Evolutionary conservation across 2,329 filamentous ascomycete species (phyloP).

Genomic region (Monosporascus cannonballus): DNA sequence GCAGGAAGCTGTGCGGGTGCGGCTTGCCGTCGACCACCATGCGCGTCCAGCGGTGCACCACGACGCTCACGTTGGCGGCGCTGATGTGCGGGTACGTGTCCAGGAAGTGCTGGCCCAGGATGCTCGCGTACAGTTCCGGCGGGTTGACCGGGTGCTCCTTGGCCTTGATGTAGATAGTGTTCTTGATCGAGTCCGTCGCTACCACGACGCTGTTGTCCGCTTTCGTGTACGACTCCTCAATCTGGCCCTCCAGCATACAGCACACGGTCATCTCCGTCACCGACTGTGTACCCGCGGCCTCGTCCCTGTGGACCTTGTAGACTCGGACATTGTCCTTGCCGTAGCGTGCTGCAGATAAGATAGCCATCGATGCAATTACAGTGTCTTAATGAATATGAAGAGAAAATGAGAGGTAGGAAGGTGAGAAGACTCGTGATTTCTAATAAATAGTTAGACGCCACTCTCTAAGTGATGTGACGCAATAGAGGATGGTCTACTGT

Average conservation of each 20-base stretch:
- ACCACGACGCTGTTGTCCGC: conserved; percentile 95
- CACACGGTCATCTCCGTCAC: conserved; percentile 94
- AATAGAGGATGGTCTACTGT: too few relatives aligned
- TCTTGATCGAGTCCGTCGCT: conserved; percentile 97
- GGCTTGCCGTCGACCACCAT: conserved; percentile 81
- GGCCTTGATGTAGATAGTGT: conserved; percentile 91
- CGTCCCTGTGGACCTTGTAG: conserved; percentile 85
- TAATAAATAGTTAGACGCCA: not conserved
- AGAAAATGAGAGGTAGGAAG: not conserved
- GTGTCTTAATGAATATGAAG: not conserved
- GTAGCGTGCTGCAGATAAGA: conserved; percentile 62
- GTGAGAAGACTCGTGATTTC: not conserved
- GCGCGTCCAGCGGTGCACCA: conserved; percentile 86
- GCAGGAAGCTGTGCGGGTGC: conserved; percentile 91
- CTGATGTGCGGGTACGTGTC: conserved; percentile 84
- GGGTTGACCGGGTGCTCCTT: conserved; percentile 90
- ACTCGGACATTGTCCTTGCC: conserved; percentile 98
- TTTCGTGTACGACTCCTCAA: conserved; percentile 81
- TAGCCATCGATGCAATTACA: conserved; percentile 38
- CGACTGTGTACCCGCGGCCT: conserved; percentile 69
- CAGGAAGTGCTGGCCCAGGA: conserved; percentile 83
- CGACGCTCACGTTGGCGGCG: conserved; percentile 72
- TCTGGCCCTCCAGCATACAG: conserved; percentile 87
- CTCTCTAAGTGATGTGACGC: not conserved
- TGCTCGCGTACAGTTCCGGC: conserved; percentile 84